phyloP scores from a whole-genome alignment of 257 asterid genomes.

The Solanum corneliomulleri region DNA sequence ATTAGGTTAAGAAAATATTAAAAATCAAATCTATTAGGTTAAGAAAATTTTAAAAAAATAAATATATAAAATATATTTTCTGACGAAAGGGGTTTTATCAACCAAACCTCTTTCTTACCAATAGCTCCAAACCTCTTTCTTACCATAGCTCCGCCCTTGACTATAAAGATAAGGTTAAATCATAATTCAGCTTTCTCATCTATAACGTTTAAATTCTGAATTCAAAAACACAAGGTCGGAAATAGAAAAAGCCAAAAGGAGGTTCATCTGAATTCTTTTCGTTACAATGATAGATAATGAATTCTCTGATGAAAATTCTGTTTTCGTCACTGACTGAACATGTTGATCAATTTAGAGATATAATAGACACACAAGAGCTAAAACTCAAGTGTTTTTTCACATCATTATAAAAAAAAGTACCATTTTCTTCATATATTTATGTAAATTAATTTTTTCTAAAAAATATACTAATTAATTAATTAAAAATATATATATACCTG shows the following conservation, averaged over 20 bases:
- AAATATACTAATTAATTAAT: not conserved
- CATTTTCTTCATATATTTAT: not conserved
- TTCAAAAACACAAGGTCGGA: not conserved
- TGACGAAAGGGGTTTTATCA: not conserved
- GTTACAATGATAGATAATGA: not conserved
- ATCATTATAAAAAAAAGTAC: too few relatives aligned
- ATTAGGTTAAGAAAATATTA: too few relatives aligned
- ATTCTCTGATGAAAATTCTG: not conserved
- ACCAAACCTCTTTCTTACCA: not conserved
- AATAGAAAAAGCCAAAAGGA: accelerated
- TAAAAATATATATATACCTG: slow-evolving; percentile 9
- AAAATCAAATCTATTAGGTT: too few relatives aligned
- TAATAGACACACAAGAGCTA: not conserved
- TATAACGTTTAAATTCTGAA: not conserved
- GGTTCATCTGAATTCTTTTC: not conserved
- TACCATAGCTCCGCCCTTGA: not conserved
- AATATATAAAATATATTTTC: too few relatives aligned
- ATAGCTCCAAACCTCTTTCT: not conserved
- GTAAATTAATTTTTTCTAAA: not conserved
- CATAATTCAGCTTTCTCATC: not conserved
- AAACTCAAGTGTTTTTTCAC: not conserved
- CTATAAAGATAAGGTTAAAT: not conserved
- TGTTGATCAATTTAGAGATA: too few relatives aligned
- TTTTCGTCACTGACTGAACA: not conserved
- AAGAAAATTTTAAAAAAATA: not conserved